Conservation (phyloP, 2,329 filamentous ascomycete genomes). For the Phoma herbarum region DNA sequence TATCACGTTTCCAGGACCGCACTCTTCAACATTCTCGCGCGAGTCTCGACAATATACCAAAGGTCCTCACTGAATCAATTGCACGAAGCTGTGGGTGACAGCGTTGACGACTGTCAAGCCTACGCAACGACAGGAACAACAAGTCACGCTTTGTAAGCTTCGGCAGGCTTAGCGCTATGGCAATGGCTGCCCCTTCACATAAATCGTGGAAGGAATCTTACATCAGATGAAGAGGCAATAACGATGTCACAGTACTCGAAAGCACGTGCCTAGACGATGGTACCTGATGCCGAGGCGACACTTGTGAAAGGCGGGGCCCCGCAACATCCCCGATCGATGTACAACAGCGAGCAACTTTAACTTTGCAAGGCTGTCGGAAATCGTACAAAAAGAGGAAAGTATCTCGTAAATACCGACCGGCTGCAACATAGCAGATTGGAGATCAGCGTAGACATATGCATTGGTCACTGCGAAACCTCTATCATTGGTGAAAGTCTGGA, state of each 20-base stretch:
- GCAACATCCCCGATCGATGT: conserved; percentile 1
- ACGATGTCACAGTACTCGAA: not conserved
- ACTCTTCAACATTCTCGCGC: no score
- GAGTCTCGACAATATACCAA: no score
- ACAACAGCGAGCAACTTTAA: not conserved
- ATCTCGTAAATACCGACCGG: not conserved
- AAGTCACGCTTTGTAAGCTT: no score
- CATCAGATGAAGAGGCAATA: not conserved
- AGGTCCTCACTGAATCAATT: no score
- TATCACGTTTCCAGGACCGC: no score
- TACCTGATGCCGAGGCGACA: conserved; percentile 17
- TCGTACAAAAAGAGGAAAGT: not conserved
- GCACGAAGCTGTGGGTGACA: no score
- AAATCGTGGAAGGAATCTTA: no score
- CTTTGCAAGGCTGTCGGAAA: not conserved
- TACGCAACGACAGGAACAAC: no score
- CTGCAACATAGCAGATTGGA: not conserved
- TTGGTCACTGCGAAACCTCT: not conserved
- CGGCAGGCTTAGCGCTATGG: no score
- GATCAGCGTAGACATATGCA: not conserved
- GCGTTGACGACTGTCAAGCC: no score
- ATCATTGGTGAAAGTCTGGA: no score
- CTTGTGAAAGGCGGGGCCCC: conserved; percentile 25
- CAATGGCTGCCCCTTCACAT: no score
- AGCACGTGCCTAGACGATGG: not conserved